phyloP scores from a whole-genome alignment of 2,329 filamentous ascomycete species.

The Macrophomina tecta region DNA sequence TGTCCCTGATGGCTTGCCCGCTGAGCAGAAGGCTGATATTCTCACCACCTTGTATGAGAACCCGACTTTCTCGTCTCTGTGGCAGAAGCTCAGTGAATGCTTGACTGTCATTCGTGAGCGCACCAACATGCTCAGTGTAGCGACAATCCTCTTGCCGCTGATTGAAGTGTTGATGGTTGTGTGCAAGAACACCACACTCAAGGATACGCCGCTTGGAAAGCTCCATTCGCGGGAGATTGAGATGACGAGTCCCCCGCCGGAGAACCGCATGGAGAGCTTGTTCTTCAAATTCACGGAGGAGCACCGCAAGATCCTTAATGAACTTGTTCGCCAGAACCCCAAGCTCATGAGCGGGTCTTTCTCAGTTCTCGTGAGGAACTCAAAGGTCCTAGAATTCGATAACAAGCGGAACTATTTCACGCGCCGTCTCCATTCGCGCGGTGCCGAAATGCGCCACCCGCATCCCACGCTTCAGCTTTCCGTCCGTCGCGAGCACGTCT shows the following conservation, averaged over 20 bases:
- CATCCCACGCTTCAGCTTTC: conserved; percentile 82
- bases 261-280: conserved; percentile 81
- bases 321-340: conserved; percentile 94
- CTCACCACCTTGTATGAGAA: conserved; percentile 90
- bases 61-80: conserved; percentile 85
- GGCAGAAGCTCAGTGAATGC: conserved; percentile 90
- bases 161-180: conserved; percentile 99
- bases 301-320: conserved; percentile 95
- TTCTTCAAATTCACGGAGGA: conserved; percentile 99
- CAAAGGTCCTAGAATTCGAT: conserved; percentile 97
- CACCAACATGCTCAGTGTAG: conserved; percentile 95
- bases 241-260: conserved; percentile 76
- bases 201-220: conserved; percentile 63
- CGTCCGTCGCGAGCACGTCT: conserved; percentile 92
- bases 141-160: conserved; percentile 89
- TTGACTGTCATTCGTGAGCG: conserved; percentile 86
- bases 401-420: conserved; percentile 99
- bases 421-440: conserved; percentile 82
- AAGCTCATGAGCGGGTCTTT: conserved; percentile 99
- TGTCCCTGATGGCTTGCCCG: conserved; percentile 59
- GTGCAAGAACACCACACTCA: conserved; percentile 93
- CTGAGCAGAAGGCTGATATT: conserved; percentile 79
- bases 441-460: conserved; percentile 71
- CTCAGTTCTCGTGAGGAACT: conserved; percentile 94
- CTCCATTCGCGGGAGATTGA: conserved; percentile 67